phyloP scores from a whole-genome alignment of 345 rosid species.

The Cardamine chenopodiifolia region DNA sequence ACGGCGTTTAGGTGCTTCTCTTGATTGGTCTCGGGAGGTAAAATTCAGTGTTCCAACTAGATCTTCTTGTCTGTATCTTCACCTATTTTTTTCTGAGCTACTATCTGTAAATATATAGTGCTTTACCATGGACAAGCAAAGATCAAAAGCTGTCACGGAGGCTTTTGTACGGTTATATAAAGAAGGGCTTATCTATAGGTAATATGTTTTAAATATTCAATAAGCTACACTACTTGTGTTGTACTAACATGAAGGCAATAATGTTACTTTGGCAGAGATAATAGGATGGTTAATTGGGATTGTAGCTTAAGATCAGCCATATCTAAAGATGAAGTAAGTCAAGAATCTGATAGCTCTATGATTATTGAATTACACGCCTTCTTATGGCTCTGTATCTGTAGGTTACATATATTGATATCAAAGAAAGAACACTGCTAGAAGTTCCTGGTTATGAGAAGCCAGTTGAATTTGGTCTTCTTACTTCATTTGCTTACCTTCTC shows the following conservation, averaged over 20 bases:
- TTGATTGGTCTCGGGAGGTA: slow-evolving; percentile 96
- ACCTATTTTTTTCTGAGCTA: not conserved
- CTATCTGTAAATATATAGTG: slow-evolving; percentile 46
- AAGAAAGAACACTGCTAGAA: slow-evolving; percentile 57
- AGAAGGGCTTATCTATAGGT: slow-evolving; percentile 82
- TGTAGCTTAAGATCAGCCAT: slow-evolving; percentile 81
- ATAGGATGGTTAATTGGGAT: slow-evolving; percentile 91
- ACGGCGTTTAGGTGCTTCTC: slow-evolving; percentile 78
- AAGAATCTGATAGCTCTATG: slow-evolving; percentile 17
- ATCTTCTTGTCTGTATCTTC: not conserved
- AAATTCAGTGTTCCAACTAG: slow-evolving; percentile 4
- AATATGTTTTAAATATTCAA: not conserved
- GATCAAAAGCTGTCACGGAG: slow-evolving; percentile 77
- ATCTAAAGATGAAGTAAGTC: slow-evolving; percentile 84
- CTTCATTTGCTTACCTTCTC: slow-evolving; percentile 86
- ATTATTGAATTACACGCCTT: slow-evolving; percentile 25
- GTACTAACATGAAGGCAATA: not conserved
- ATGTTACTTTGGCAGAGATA: slow-evolving; percentile 53
- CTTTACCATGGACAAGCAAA: slow-evolving; percentile 83
- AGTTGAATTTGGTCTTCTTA: slow-evolving; percentile 90
- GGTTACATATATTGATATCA: slow-evolving; percentile 86
- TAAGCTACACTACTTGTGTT: not conserved
- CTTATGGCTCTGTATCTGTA: slow-evolving; percentile 43
- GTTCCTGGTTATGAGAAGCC: slow-evolving; percentile 88
- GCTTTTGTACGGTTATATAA: slow-evolving; percentile 65